Percentiles rank a stretch among this genome's conserved stretches.
Conservation (phyloP, 345 rosid species). For the Schrenkiella parvula region DNA sequence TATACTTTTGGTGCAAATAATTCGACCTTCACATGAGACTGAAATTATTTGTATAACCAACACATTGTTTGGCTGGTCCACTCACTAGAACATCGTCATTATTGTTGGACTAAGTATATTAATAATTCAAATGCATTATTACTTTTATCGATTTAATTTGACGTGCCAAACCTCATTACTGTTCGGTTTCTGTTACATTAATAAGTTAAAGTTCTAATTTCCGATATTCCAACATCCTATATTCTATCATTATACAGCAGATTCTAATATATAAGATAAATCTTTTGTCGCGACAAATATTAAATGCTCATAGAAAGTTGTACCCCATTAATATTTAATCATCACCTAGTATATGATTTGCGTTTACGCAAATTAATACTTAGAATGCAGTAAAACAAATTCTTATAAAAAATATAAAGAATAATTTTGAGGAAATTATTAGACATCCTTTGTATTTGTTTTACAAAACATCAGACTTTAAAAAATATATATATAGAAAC, state of each 20-base stretch:
- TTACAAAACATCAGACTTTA: not conserved
- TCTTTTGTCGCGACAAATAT: not conserved
- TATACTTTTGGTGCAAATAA: conserved; percentile 20
- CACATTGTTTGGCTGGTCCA: conserved; percentile 33
- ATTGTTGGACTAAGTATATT: conserved; percentile 17
- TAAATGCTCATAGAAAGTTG: not conserved
- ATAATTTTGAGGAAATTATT: not conserved
- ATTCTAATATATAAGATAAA: not conserved
- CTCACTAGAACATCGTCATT: conserved; percentile 19
- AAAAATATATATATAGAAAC: not conserved
- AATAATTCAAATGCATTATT: conserved; percentile 22
- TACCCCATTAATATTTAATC: not conserved
- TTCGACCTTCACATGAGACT: conserved; percentile 19
- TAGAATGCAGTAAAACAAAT: not conserved
- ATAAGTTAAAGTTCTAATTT: not conserved
- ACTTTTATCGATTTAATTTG: conserved; percentile 11
- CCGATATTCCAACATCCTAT: not conserved
- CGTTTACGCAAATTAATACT: not conserved
- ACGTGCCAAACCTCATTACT: not conserved
- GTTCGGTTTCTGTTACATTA: conserved; percentile 8
- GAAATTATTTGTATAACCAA: conserved; percentile 24
- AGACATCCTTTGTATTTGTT: not conserved
- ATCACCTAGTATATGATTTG: not conserved
- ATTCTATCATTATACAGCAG: not conserved
- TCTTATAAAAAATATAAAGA: not conserved